Percentiles rank a stretch among this genome's conserved stretches.
These are phyloP conservation scores for Boletus patriciae DNA, from an alignment of 768 basidiomycete species.

Conservation along the genomic window DNA sequence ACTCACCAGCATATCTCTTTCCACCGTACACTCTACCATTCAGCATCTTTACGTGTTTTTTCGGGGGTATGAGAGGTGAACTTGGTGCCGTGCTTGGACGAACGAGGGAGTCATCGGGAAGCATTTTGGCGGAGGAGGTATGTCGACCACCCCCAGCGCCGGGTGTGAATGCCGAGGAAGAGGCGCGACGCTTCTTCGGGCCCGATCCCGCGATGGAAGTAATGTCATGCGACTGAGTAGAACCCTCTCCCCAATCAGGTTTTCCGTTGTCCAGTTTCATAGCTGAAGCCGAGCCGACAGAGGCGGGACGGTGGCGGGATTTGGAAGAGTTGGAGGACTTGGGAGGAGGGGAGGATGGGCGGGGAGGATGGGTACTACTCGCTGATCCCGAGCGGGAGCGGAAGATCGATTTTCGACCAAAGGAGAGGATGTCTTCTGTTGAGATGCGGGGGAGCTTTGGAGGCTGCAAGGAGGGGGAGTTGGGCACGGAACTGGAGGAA, in stretches of 20 bases:
- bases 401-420: constrained; percentile 33
- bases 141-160: constrained; percentile 36
- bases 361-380: not conserved
- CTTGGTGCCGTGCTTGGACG: constrained; percentile 15
- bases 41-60: constrained; percentile 60
- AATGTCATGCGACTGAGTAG: not conserved
- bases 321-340: constrained; percentile 4
- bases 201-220: not conserved
- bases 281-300: constrained; percentile 15
- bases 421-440: constrained; percentile 32
- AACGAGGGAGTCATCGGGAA: not conserved
- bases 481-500: constrained; percentile 15
- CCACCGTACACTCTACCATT: constrained; percentile 85
- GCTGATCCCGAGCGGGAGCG: constrained; percentile 24
- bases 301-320: constrained; percentile 21
- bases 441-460: constrained; percentile 20
- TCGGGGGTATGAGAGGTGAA: constrained; percentile 6
- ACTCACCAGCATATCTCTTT: constrained; percentile 31
- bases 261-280: not conserved
- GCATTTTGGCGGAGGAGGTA: constrained; percentile 9
- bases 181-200: constrained; percentile 18
- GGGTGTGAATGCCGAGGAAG: constrained; percentile 22
- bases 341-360: constrained; percentile 18
- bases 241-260: constrained; percentile 4
- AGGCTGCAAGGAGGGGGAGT: constrained; percentile 11